These are phyloP conservation scores for Clarireedia homoeocarpa DNA, from an alignment of 2,329 filamentous ascomycete genomes.

Conservation along the genomic window DNA sequence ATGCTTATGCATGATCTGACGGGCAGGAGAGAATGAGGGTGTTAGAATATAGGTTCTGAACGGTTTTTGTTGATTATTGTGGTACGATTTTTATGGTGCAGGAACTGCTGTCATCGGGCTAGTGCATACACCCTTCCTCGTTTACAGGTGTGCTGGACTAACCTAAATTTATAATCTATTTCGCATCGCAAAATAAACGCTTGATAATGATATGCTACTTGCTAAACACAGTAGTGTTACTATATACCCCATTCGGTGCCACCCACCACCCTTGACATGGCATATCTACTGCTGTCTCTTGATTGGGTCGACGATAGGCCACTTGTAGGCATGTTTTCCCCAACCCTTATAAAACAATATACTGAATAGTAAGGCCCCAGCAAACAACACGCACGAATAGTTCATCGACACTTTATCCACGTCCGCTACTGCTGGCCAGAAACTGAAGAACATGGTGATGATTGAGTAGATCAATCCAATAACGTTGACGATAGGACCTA, in stretches of 20 bases:
- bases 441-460: slow-evolving; percentile 9
- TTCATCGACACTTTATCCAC: slow-evolving; percentile 10
- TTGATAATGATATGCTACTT: background rate
- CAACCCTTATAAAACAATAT: slow-evolving; percentile 7
- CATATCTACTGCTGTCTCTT: slow-evolving; percentile 11
- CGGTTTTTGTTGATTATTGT: too few relatives aligned
- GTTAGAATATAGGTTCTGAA: too few relatives aligned
- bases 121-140: too few relatives aligned
- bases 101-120: too few relatives aligned
- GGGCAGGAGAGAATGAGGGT: too few relatives aligned
- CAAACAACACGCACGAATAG: slow-evolving; percentile 8
- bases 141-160: too few relatives aligned
- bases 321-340: slow-evolving; percentile 35
- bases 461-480: slow-evolving; percentile 2
- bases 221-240: background rate
- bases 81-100: too few relatives aligned
- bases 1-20: too few relatives aligned
- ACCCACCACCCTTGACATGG: background rate
- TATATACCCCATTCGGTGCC: background rate
- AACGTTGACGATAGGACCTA: slow-evolving; percentile 10
- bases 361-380: slow-evolving; percentile 1
- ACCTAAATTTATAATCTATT: background rate
- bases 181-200: background rate
- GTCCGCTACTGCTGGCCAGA: slow-evolving; percentile 3
- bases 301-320: slow-evolving; percentile 32